These are phyloP conservation scores for Tephrocybe rancida DNA, from an alignment of 768 basidiomycete species.

Conservation along the genomic window DNA sequence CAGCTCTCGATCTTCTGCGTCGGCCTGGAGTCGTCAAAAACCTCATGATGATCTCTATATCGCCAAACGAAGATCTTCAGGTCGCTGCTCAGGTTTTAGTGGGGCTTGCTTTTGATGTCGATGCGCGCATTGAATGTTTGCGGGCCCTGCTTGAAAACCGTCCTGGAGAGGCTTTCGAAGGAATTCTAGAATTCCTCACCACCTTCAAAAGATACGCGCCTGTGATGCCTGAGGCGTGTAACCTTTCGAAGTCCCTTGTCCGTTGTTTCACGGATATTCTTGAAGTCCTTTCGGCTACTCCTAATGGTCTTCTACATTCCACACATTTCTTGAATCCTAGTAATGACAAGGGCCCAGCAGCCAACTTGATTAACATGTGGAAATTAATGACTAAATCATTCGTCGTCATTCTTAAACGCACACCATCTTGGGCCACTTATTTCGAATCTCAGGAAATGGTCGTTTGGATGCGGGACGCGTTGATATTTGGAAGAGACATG, in stretches of 20 bases:
- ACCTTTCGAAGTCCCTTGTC: conserved; percentile 86
- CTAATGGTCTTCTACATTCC: conserved; percentile 70
- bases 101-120: conserved; percentile 87
- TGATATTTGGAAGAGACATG: conserved; percentile 90
- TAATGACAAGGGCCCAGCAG: conserved; percentile 47
- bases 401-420: conserved; percentile 82
- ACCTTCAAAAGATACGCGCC: conserved; percentile 66
- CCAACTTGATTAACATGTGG: conserved; percentile 77
- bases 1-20: conserved; percentile 56
- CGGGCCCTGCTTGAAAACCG: conserved; percentile 71
- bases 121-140: conserved; percentile 86
- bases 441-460: conserved; percentile 87
- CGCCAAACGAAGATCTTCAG: conserved; percentile 77
- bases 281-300: conserved; percentile 78
- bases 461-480: conserved; percentile 97
- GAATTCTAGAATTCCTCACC: conserved; percentile 67
- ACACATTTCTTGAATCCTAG: conserved; percentile 47
- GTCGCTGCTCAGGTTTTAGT: conserved; percentile 78
- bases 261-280: conserved; percentile 92
- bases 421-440: conserved; percentile 79
- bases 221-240: conserved; percentile 81
- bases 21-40: conserved; percentile 58
- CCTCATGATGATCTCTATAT: conserved; percentile 73
- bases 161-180: conserved; percentile 68
- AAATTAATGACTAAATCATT: conserved; percentile 77